These are phyloP conservation scores for Aspergillus incahuasiensis DNA, from an alignment of 495 filamentous ascomycete species.

Conservation along the genomic window DNA sequence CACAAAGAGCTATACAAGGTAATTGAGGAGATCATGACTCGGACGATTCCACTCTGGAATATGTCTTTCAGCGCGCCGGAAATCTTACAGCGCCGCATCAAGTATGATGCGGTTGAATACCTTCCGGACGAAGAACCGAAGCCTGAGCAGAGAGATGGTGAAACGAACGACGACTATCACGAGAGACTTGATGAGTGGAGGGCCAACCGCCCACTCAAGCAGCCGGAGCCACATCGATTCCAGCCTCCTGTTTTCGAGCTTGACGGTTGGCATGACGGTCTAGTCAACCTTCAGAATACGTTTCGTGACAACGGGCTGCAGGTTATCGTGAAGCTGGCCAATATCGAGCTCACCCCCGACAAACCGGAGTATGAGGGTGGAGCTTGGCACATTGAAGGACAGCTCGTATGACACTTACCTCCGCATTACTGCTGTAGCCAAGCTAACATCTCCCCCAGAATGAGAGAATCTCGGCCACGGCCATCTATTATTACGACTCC, in stretches of 20 bases:
- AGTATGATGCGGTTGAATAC: background rate
- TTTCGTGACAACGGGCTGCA: constrained; percentile 40
- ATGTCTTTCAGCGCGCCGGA: background rate
- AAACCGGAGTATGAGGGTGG: constrained; percentile 42
- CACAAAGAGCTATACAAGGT: constrained; percentile 43
- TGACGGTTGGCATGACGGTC: too few species aligned
- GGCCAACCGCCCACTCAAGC: background rate
- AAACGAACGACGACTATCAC: background rate
- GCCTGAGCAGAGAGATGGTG: too few species aligned
- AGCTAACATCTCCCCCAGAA: constrained; percentile 22
- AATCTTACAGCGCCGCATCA: background rate
- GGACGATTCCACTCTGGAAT: constrained; percentile 52
- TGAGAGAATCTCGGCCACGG: constrained; percentile 51
- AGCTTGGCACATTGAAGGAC: constrained; percentile 38
- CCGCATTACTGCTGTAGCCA: background rate
- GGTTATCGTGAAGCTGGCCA: constrained; percentile 53
- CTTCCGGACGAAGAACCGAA: background rate
- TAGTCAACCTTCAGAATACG: background rate
- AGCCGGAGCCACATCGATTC: background rate
- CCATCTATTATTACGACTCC: constrained; percentile 54
- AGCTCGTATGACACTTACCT: background rate
- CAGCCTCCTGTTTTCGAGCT: background rate
- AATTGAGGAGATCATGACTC: constrained; percentile 42
- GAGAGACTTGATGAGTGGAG: background rate
- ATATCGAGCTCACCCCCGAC: constrained; percentile 54